Evolutionary conservation across 1,139 yeast species (phyloP).

Genomic region (Pichia sp.): DNA sequence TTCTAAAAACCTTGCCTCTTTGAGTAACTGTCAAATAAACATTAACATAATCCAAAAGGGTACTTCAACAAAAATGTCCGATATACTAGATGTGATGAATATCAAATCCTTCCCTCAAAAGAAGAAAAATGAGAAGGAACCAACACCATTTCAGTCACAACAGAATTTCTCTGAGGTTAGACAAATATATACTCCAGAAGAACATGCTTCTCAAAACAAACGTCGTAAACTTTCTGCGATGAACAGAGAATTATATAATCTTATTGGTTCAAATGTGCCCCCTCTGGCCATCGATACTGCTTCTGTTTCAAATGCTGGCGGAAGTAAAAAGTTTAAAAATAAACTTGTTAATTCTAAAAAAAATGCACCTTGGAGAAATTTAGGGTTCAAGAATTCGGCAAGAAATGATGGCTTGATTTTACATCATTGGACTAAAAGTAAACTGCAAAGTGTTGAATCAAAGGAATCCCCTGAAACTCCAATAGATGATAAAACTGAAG

Average conservation of each 20-base stretch:
- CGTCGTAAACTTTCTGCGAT: slow-evolving; percentile 50
- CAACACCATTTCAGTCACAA: slow-evolving; percentile 6
- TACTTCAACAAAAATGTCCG: not conserved
- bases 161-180: slow-evolving; percentile 5
- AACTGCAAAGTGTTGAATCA: slow-evolving; percentile 21
- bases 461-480: not conserved
- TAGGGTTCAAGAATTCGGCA: slow-evolving; percentile 52
- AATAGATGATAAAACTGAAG: too few species aligned
- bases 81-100: slow-evolving; percentile 74
- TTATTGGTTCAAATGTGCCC: slow-evolving; percentile 90
- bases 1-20: too few species aligned
- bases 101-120: slow-evolving; percentile 39
- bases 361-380: slow-evolving; percentile 65
- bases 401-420: slow-evolving; percentile 43
- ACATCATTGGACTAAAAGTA: slow-evolving; percentile 85
- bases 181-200: slow-evolving; percentile 15
- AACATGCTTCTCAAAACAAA: slow-evolving; percentile 19
- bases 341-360: slow-evolving; percentile 38
- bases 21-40: too few species aligned
- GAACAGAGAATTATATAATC: slow-evolving; percentile 82
- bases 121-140: slow-evolving; percentile 26
- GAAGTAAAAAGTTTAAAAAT: slow-evolving; percentile 49
- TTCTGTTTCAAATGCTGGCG: slow-evolving; percentile 7
- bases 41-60: too few species aligned
- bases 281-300: slow-evolving; percentile 56